phyloP scores from a whole-genome alignment of 2,329 filamentous ascomycete genomes.

The Aspergillaceae sp. region DNA sequence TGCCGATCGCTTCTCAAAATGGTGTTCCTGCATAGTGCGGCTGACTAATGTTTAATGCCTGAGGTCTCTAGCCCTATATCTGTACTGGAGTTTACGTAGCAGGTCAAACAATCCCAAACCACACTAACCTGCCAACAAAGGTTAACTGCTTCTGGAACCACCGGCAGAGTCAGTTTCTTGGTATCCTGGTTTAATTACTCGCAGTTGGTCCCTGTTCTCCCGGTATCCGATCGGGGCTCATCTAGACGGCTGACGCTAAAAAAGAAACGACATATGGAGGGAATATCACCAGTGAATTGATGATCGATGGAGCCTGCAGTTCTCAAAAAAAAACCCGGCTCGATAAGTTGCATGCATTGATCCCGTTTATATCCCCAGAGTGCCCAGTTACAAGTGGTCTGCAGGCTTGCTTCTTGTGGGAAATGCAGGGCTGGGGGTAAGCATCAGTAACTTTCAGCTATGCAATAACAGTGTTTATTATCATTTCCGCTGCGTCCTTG shows the following conservation, averaged over 20 bases:
- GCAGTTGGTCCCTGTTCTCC: constrained; percentile 1
- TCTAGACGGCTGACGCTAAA: not conserved
- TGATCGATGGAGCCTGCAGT: not conserved
- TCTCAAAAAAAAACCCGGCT: not conserved
- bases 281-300: not conserved
- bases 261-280: not conserved
- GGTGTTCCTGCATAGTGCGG: constrained; percentile 8
- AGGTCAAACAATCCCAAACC: not conserved
- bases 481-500: not conserved
- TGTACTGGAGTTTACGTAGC: not conserved
- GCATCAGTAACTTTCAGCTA: not conserved
- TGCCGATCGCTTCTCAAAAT: constrained; percentile 9
- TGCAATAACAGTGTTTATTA: not conserved
- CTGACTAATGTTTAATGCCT: constrained; percentile 6
- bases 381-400: too few species aligned
- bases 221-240: not conserved
- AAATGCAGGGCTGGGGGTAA: not conserved
- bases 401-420: not conserved
- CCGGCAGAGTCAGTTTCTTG: not conserved
- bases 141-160: constrained; percentile 3
- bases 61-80: constrained; percentile 2
- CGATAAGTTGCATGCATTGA: not conserved
- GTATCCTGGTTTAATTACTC: constrained; percentile 6
- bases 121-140: not conserved
- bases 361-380: not conserved